Percentiles rank a stretch among this genome's conserved stretches.
These are phyloP conservation scores for Suillus variegatus DNA, from an alignment of 768 basidiomycete species.

Conservation along the genomic window DNA sequence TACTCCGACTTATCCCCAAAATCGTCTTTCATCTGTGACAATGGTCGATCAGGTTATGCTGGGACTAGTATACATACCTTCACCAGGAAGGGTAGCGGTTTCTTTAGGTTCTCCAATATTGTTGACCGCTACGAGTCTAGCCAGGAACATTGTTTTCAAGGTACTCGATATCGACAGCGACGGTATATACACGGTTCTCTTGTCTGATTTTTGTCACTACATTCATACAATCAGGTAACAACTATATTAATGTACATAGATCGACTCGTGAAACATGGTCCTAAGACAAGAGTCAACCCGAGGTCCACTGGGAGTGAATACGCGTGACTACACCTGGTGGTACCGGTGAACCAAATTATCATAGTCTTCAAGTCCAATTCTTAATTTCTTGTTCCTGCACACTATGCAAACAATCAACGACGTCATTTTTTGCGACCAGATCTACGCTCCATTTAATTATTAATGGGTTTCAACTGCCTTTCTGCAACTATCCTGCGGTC, in stretches of 20 bases:
- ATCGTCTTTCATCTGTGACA: not conserved
- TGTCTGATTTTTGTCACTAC: not conserved
- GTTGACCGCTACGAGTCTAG: not conserved
- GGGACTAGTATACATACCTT: not conserved
- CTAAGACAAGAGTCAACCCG: not conserved
- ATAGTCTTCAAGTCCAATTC: not conserved
- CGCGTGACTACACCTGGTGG: too few species aligned
- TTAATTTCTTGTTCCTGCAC: not conserved
- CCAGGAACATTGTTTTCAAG: too few species aligned
- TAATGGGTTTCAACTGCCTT: conserved; percentile 14
- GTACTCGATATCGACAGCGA: not conserved
- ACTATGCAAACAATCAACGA: not conserved
- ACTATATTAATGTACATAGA: not conserved
- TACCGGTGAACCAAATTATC: not conserved
- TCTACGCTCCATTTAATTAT: not conserved
- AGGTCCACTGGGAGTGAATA: too few species aligned
- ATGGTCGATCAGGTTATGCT: not conserved
- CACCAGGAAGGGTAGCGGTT: not conserved
- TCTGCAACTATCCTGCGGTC: conserved; percentile 7
- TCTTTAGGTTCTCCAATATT: not conserved
- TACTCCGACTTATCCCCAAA: not conserved
- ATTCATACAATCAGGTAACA: not conserved
- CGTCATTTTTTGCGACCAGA: not conserved
- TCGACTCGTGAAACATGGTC: not conserved
- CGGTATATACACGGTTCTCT: not conserved